These are phyloP conservation scores for Dictyostelium capitatum DNA, from an alignment of 78 protist genomes.

Conservation along the genomic window DNA sequence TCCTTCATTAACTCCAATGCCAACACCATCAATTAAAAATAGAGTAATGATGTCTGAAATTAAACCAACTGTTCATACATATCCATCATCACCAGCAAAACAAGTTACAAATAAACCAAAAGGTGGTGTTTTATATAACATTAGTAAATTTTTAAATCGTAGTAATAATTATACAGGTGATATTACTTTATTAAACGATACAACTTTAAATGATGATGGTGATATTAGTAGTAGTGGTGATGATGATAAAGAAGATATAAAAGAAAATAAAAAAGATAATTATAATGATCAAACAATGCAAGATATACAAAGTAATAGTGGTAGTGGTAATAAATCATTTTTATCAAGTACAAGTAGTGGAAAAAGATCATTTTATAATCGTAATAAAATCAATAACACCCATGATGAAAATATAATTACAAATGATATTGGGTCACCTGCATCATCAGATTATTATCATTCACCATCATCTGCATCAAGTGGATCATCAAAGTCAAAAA, in stretches of 20 bases:
- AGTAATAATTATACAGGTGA: not conserved
- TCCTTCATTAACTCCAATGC: not conserved
- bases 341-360: not conserved
- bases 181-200: not conserved
- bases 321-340: not conserved
- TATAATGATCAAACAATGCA: conserved; percentile 5
- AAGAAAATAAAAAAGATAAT: too few relatives aligned
- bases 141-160: conserved; percentile 7
- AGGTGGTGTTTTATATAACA: not conserved
- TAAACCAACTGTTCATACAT: conserved; percentile 5
- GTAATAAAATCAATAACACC: not conserved
- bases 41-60: conserved; percentile 25
- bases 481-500: not conserved
- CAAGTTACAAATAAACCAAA: not conserved
- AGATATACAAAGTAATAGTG: not conserved
- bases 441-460: conserved; percentile 1
- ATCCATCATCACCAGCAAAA: not conserved
- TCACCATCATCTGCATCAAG: not conserved
- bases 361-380: not conserved
- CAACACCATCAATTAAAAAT: not conserved
- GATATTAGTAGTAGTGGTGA: too few relatives aligned
- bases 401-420: not conserved
- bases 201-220: not conserved
- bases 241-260: too few relatives aligned
- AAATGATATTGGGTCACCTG: not conserved